Evolutionary conservation across 352 stramenopile genomes (phyloP), one percentile per base, ranked within the genome.

Genomic region (Paralagenidium karlingii): DNA sequence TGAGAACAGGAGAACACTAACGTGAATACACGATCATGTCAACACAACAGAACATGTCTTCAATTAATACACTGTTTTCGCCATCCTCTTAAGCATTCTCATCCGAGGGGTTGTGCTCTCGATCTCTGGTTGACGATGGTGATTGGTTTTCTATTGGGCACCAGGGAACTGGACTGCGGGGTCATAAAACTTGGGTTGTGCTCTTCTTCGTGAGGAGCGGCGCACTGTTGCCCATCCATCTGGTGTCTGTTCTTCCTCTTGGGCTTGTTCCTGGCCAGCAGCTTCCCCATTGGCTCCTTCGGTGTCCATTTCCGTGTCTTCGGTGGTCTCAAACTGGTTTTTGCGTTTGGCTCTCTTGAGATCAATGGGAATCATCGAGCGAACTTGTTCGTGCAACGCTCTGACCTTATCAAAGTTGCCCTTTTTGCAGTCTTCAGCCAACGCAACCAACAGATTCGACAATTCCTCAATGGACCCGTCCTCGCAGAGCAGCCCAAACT

Each of bases 401-500:
- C 70, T 61, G 11, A 90, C 68, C 37, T 70, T 68, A 40, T 62
- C 49, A 48, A 84, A 86, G 37, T 82, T 37, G n/a, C 68, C 66
- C 7, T 60, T 58, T 53, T 90, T 90, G 67, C 70, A 86, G 51
- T 87, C 77, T 21, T 84, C 69, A 16, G 64, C 68, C 20, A 85
- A 46, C 37, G 66, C 34, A 19, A 68, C 60, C n/a, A 90, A 56
- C 26, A 90, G 41, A 47, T 82, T 49, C 16, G 68, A 42, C 32
- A 86, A 34, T 40, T 86, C 77, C 32, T 86, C 70, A 43, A 83
- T 58, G 44, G 70, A 86, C 32, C 67, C 70, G 34, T 86, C 77
- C 44, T 90, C 74, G 38, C 74, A 85, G 20, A 90, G 52, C 28
- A 88, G 55, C 5, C 68, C 70, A 43, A 90, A 86, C 51, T 87